A percentile compares a stretch with the other conserved stretches of the same genome.
These are phyloP conservation scores for Cordia subcordata DNA, from an alignment of 257 asterid genomes.

Conservation along the genomic window DNA sequence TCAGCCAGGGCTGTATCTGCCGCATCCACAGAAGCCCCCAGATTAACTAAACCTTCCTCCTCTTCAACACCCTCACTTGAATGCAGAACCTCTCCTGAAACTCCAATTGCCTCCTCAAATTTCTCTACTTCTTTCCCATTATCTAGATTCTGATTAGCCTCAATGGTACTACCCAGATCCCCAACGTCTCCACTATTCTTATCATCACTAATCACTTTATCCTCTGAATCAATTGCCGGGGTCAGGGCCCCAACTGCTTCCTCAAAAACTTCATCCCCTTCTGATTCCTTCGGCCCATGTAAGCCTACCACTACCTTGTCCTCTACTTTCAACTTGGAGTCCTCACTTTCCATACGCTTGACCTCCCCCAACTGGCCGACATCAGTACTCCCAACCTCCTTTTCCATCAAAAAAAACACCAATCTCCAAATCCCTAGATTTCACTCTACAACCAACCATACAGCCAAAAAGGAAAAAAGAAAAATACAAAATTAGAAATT, in stretches of 20 bases:
- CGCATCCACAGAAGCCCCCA: slow-evolving; percentile 8
- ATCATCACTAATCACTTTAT: slow-evolving; percentile 6
- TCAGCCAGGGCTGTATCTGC: background rate
- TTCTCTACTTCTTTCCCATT: slow-evolving; percentile 27
- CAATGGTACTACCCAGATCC: slow-evolving; percentile 12
- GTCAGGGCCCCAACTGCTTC: slow-evolving; percentile 44
- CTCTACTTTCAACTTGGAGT: slow-evolving; percentile 19
- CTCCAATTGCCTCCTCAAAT: slow-evolving; percentile 39
- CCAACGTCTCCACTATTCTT: slow-evolving; percentile 22
- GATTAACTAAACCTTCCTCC: slow-evolving; percentile 16
- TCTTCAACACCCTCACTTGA: slow-evolving; percentile 20
- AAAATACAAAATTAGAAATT: too few species aligned
- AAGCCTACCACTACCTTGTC: slow-evolving; percentile 23
- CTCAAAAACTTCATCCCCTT: slow-evolving; percentile 46
- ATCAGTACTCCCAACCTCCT: slow-evolving; percentile 36
- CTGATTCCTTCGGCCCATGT: slow-evolving; percentile 33
- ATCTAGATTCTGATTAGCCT: slow-evolving; percentile 22
- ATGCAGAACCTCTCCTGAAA: slow-evolving; percentile 15
- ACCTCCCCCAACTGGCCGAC: slow-evolving; percentile 37
- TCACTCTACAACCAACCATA: slow-evolving; percentile 15
- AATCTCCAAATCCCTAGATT: slow-evolving; percentile 30
- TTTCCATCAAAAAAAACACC: slow-evolving; percentile 59
- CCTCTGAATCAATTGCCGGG: slow-evolving; percentile 20
- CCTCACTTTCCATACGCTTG: slow-evolving; percentile 26
- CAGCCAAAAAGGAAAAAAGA: too few species aligned